Evolutionary conservation across 2,329 filamentous ascomycete genomes (phyloP), one percentile per base, ranked within the genome.

Genomic region (Phyllosticta capitalensis): DNA sequence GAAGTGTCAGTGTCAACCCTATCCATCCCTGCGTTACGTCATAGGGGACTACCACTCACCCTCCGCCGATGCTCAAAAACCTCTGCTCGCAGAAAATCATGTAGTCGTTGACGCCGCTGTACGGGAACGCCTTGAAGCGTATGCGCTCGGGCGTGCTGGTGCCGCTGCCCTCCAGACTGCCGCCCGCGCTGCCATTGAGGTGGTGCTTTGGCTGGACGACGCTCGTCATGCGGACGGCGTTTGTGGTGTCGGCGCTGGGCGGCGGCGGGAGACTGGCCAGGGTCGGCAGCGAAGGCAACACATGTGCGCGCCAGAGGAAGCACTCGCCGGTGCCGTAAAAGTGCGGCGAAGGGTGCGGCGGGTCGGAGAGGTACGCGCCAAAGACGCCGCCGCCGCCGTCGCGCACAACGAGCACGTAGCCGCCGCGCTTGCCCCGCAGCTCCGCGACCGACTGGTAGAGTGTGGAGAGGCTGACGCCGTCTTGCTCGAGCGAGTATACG

Each of bases 251-350:
- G 49, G 81, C 80, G 54, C 79, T 83, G 2, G 89, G 89, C 0
- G 87, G 88, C 0, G 86, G 88, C 1, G 88, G 88, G 0, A 90
- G 78, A 10, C 77, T 78, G 3, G 78, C 72, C 9, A 82, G 69
- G 38, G 76, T 67, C 17, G 74, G 74, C 9, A 77, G 68, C 0
- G 83, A 74, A 1, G 84, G 78, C 33, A 92, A 77, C 3, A 87
- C 75, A 52, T 85, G 84, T 0, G 89, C 87, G 54, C 88, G 84
- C 90, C 90, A 95, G 64, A 95, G 83, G 73, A 95, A 99, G 74
- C 92, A 97, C 74, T 99, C 94, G 67, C 94, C 94, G 12, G 90
- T 96, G 67, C 94, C 94, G 72, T 89, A 99, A 78, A 96, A 99
- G 64, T 92, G 88, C 2, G 90, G 76, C 1, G 84, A 79, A 0